Evolutionary conservation across 352 stramenopile species (phyloP).

Genomic region (Globisporangium middletonii): DNA sequence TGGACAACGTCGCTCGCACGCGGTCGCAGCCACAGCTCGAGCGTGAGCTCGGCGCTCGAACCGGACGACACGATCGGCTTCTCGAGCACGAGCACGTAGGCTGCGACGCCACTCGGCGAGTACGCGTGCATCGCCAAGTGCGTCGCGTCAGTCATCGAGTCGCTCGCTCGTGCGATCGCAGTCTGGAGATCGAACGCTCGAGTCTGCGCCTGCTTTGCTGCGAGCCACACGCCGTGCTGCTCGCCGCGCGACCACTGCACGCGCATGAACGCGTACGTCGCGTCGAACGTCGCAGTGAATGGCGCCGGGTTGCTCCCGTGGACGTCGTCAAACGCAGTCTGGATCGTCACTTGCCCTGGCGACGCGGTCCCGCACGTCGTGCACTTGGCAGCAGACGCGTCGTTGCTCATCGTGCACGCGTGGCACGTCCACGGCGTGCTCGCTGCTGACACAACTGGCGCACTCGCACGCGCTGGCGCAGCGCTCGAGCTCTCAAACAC

Average conservation of each 20-base stretch:
- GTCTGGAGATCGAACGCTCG: conserved; percentile 31
- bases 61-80: conserved; percentile 46
- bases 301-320: conserved; percentile 74
- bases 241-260: conserved; percentile 79
- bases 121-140: conserved; percentile 43
- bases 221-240: conserved; percentile 77
- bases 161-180: conserved; percentile 23
- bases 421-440: conserved; percentile 54
- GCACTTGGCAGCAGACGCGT: conserved; percentile 49
- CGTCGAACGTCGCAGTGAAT: conserved; percentile 54
- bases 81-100: conserved; percentile 55
- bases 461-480: conserved; percentile 8
- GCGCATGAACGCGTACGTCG: conserved; percentile 65
- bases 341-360: conserved; percentile 28
- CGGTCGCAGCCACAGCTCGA: conserved; percentile 67
- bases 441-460: conserved; percentile 17
- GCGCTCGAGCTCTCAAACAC: conserved; percentile 29
- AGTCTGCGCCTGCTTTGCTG: conserved; percentile 28
- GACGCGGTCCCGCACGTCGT: conserved; percentile 64
- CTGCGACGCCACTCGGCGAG: conserved; percentile 42
- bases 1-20: conserved; percentile 23
- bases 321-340: conserved; percentile 20
- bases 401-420: conserved; percentile 77
- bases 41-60: conserved; percentile 43
- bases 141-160: conserved; percentile 55